These are phyloP conservation scores for Xylaria nigripes DNA, from an alignment of 495 filamentous ascomycete genomes.

Conservation along the genomic window DNA sequence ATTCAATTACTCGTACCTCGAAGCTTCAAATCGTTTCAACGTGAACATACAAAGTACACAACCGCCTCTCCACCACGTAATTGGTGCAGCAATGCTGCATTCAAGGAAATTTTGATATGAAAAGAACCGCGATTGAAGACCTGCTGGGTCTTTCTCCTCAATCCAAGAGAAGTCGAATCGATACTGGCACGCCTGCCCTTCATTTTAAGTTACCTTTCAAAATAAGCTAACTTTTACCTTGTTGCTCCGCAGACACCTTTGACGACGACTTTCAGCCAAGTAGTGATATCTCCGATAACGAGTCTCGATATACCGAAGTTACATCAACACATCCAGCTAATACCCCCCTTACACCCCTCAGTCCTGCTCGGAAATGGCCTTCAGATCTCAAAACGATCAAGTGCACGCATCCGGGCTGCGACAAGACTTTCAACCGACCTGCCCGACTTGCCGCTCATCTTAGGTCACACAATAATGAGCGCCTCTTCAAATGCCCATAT, in stretches of 20 bases:
- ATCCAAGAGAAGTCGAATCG: constrained; percentile 6
- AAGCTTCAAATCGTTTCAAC: not conserved
- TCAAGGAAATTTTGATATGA: constrained; percentile 15
- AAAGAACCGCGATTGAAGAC: constrained; percentile 18
- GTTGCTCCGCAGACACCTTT: not conserved
- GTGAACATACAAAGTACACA: not conserved
- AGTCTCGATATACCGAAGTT: constrained; percentile 33
- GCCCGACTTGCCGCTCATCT: constrained; percentile 71
- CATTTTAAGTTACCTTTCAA: not conserved
- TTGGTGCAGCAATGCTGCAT: constrained; percentile 1
- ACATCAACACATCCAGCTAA: constrained; percentile 31
- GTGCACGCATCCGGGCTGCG: constrained; percentile 62
- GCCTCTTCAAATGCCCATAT: constrained; percentile 61
- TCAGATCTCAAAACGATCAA: constrained; percentile 64
- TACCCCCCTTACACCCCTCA: constrained; percentile 45
- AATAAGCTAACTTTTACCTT: constrained; percentile 4
- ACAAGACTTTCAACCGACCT: constrained; percentile 80
- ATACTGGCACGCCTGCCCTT: not conserved
- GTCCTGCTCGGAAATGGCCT: constrained; percentile 51
- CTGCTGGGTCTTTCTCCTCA: constrained; percentile 2
- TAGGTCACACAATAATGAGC: constrained; percentile 70
- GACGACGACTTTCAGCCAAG: constrained; percentile 11
- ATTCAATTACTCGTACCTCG: not conserved
- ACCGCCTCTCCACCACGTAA: not conserved
- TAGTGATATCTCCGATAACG: constrained; percentile 27